Conservation (phyloP, 345 rosid species). For the Aegle marmelos region DNA sequence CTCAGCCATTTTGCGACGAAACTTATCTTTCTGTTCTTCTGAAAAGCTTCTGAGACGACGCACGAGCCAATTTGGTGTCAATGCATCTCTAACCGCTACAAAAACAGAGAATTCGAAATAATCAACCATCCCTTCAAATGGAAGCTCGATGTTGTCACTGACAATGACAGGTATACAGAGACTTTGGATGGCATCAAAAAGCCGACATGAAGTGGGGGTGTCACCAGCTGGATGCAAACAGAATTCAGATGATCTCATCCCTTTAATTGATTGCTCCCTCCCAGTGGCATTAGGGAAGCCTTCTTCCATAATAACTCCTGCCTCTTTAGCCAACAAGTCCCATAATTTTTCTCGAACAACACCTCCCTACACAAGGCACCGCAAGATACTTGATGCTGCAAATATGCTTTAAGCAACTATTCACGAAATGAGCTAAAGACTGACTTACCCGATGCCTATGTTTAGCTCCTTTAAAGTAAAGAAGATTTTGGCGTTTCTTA, state of each 20-base stretch:
- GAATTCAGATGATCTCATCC: constrained; percentile 90
- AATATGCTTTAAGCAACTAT: background rate
- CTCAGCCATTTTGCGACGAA: constrained; percentile 52
- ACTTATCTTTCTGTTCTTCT: constrained; percentile 39
- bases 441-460: constrained; percentile 81
- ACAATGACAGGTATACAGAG: constrained; percentile 90
- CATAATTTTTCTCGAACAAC: constrained; percentile 76
- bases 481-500: constrained; percentile 65
- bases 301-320: constrained; percentile 74
- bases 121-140: constrained; percentile 82
- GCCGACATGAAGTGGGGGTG: constrained; percentile 94
- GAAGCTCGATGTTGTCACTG: constrained; percentile 87
- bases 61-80: constrained; percentile 69
- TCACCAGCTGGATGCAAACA: constrained; percentile 98
- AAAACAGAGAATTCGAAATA: constrained; percentile 77
- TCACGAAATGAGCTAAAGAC: background rate
- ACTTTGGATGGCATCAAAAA: constrained; percentile 94
- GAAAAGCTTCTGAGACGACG: constrained; percentile 58
- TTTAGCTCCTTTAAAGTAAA: constrained; percentile 95
- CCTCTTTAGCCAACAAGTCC: constrained; percentile 69
- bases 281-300: constrained; percentile 97
- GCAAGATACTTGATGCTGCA: background rate
- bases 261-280: constrained; percentile 78
- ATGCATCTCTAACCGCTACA: constrained; percentile 65
- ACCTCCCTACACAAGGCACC: constrained; percentile 56